Base-by-base conservation (phyloP, 2,329 filamentous ascomycete genomes). In the Fonsecaea pugnacius region DNA sequence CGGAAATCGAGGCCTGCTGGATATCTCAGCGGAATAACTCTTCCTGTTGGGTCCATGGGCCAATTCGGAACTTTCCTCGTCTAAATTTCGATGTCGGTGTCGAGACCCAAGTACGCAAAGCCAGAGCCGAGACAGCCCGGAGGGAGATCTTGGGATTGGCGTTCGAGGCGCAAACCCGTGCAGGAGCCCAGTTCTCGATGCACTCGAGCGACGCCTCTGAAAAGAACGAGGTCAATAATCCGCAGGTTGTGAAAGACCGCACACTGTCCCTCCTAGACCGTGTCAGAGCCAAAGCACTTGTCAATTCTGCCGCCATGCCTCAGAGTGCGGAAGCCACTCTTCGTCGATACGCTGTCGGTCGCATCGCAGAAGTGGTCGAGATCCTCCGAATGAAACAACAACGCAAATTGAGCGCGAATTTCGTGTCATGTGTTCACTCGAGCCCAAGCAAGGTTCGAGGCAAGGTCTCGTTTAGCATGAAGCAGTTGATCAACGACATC, bases 261-360 rank as follows among this genome's bases (percentile, higher is more conserved):
- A 71, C 60, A 66, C 75, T 48, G 73, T 79, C 55, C 73, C 85
- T 96, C 27, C 82, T 95, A 63, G 90, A 93, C 75, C 88, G 90
- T 55, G 85, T 96, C 68, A 88, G 89, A 67, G 82, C 84, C 60
- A 94, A 94, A 79, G 85, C 90, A 70, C 38, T 74, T 71, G 33
- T 79, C 78, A 80, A 84, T 74, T 74, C 84, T 74, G 69, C 78
- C 66, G 58, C 78, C 64, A 63, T 80, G 63, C 70, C 75, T 0
- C 83, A 82, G 0, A 78, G 83, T 0, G 80, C 83, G 24, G 83
- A 80, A 18, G 82, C 87, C 70, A 77, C 90, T 2, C 79, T 84
- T 67, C 87, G 88, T 12, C 83, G 82, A 14, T 84, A 86, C 3
- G 90, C 90, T 0, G 79, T 91, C 27, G 86, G 89, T 70, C 85